A percentile compares a stretch with the other conserved stretches of the same genome.
Conservation (phyloP, 306 rosid genomes). For the Rosa lucieae region DNA sequence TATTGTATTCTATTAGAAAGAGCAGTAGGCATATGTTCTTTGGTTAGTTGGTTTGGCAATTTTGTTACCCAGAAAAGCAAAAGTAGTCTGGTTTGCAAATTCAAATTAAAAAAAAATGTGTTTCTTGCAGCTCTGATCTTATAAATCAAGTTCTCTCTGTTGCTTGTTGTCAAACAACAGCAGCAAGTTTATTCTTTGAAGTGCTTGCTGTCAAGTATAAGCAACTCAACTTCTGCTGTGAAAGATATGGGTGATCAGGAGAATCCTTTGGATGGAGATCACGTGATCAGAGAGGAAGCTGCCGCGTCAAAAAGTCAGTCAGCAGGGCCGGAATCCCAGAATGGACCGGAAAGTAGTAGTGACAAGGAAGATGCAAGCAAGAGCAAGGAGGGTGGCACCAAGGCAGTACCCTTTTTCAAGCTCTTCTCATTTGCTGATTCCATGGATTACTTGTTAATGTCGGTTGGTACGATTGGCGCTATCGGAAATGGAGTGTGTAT, state of each 20-base stretch:
- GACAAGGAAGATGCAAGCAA: background rate
- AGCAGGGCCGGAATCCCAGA: background rate
- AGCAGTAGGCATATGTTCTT: background rate
- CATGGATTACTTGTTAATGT: background rate
- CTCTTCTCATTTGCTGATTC: constrained; percentile 6
- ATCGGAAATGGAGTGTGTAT: constrained; percentile 55
- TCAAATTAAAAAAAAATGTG: background rate
- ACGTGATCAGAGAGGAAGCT: background rate
- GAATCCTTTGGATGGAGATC: background rate
- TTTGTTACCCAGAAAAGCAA: constrained; percentile 4
- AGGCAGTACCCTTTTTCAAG: background rate
- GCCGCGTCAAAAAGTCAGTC: background rate
- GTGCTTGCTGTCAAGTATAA: background rate
- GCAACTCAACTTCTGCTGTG: background rate
- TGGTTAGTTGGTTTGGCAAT: constrained; percentile 2
- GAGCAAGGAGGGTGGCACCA: background rate
- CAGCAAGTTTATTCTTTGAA: background rate
- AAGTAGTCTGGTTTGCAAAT: background rate
- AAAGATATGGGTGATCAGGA: constrained; percentile 4
- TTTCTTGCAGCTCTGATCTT: background rate
- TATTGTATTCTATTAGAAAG: background rate
- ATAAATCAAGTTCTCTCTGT: background rate
- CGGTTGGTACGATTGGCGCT: constrained; percentile 37
- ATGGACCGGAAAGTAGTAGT: background rate
- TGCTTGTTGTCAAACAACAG: background rate